Conservation (phyloP, 768 basidiomycete species). For the Pulveroboletus ravenelii region DNA sequence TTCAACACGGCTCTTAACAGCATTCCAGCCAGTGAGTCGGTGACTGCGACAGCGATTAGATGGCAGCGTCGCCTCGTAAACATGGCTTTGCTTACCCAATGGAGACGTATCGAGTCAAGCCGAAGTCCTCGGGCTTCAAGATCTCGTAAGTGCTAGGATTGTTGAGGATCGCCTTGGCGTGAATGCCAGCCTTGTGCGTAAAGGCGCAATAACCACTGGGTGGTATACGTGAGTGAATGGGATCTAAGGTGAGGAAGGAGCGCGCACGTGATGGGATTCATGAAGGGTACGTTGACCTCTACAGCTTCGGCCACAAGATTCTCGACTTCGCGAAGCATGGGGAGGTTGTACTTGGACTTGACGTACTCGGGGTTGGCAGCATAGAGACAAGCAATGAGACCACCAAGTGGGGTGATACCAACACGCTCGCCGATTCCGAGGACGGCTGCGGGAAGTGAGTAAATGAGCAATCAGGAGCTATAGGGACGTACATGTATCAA, state of each 20-base stretch:
- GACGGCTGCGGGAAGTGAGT: slow-evolving; percentile 50
- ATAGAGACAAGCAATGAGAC: slow-evolving; percentile 93
- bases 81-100: slow-evolving; percentile 59
- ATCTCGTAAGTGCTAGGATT: slow-evolving; percentile 99
- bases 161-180: slow-evolving; percentile 99
- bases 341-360: slow-evolving; percentile 98
- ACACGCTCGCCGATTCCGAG: slow-evolving; percentile 99
- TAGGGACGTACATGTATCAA: slow-evolving; percentile 79
- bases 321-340: slow-evolving; percentile 97
- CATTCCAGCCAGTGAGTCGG: slow-evolving; percentile 98
- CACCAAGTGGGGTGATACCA: slow-evolving; percentile 97
- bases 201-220: slow-evolving; percentile 96
- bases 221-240: neutral
- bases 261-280: slow-evolving; percentile 85
- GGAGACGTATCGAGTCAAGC: slow-evolving; percentile 94
- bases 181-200: slow-evolving; percentile 99
- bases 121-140: slow-evolving; percentile 98
- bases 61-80: neutral
- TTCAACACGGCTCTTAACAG: slow-evolving; percentile 98
- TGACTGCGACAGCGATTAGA: slow-evolving; percentile 46
- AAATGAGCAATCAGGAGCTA: neutral
- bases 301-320: slow-evolving; percentile 99
- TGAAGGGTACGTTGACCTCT: slow-evolving; percentile 96
- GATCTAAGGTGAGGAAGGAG: neutral
- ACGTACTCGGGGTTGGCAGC: slow-evolving; percentile 98